Conservation (phyloP, 495 filamentous ascomycete genomes). For the Recurvomyces mirabilis region DNA sequence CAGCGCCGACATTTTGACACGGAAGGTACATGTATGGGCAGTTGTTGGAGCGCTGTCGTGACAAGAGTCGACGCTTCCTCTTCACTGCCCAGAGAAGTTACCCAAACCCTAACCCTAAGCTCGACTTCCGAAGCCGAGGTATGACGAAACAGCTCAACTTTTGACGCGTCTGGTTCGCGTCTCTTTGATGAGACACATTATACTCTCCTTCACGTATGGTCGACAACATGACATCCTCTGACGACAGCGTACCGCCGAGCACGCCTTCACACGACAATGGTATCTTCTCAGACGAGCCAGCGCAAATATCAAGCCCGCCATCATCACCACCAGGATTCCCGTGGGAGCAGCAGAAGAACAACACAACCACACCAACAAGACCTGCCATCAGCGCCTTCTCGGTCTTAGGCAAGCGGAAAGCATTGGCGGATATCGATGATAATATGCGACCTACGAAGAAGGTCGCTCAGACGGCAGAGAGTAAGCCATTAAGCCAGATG, state of each 20-base stretch:
- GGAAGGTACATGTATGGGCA: too few species aligned
- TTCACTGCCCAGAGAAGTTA: too few species aligned
- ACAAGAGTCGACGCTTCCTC: too few species aligned
- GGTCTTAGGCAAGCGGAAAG: constrained; percentile 16
- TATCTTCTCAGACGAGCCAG: constrained; percentile 16
- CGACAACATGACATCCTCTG: constrained; percentile 3
- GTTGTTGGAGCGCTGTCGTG: too few species aligned
- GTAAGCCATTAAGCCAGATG: constrained; percentile 37
- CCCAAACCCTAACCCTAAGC: too few species aligned
- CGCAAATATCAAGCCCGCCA: constrained; percentile 13
- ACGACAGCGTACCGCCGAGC: constrained; percentile 4
- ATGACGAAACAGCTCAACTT: too few species aligned
- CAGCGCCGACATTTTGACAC: too few species aligned
- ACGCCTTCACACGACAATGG: constrained; percentile 3
- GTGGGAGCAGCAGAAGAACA: constrained; percentile 11
- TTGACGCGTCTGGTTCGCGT: too few species aligned
- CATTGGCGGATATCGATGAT: constrained; percentile 3
- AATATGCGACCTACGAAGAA: constrained; percentile 15
- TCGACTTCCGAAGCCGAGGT: too few species aligned
- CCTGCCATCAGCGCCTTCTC: constrained; percentile 15
- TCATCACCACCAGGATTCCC: constrained; percentile 22
- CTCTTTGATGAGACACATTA: too few species aligned
- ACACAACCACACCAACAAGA: not conserved
- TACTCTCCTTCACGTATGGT: too few species aligned
- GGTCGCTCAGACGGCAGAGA: not conserved